Percentiles rank a stretch among this genome's conserved stretches.
Conservation (phyloP, 2,329 filamentous ascomycete genomes). For the Aspergillus eucalypticola region DNA sequence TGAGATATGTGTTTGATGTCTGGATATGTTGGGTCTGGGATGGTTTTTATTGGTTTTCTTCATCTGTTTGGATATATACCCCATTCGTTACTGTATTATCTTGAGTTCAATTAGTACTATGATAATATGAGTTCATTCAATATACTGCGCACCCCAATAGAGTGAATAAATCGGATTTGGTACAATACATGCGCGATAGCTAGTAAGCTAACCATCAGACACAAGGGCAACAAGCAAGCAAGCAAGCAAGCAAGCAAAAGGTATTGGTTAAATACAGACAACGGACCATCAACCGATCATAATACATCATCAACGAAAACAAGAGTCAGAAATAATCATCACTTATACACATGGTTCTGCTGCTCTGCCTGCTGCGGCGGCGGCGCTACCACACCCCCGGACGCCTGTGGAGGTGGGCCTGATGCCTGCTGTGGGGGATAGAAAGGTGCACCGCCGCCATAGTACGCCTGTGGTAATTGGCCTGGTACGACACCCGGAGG, state of each 20-base stretch:
- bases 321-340: not conserved
- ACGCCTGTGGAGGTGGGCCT: conserved; percentile 17
- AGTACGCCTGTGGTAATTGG: conserved; percentile 28
- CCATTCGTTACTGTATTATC: conserved; percentile 1
- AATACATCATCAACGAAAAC: not conserved
- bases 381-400: conserved; percentile 15
- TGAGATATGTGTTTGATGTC: conserved; percentile 9
- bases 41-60: conserved; percentile 1
- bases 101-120: no score
- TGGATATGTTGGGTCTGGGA: not conserved
- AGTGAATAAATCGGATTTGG: not conserved
- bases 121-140: not conserved
- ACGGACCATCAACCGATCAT: not conserved
- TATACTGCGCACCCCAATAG: not conserved
- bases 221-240: not conserved
- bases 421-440: conserved; percentile 1
- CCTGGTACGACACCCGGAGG: conserved; percentile 31
- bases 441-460: conserved; percentile 12
- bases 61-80: conserved; percentile 6
- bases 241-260: not conserved
- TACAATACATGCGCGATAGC: not conserved
- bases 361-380: conserved; percentile 19
- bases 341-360: conserved; percentile 27
- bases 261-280: not conserved
- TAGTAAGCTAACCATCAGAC: not conserved